Percentiles rank a stretch among this genome's conserved stretches.
Evolutionary conservation across 1,139 yeast species (phyloP).

Genomic region (Yamadazyma blattariae): DNA sequence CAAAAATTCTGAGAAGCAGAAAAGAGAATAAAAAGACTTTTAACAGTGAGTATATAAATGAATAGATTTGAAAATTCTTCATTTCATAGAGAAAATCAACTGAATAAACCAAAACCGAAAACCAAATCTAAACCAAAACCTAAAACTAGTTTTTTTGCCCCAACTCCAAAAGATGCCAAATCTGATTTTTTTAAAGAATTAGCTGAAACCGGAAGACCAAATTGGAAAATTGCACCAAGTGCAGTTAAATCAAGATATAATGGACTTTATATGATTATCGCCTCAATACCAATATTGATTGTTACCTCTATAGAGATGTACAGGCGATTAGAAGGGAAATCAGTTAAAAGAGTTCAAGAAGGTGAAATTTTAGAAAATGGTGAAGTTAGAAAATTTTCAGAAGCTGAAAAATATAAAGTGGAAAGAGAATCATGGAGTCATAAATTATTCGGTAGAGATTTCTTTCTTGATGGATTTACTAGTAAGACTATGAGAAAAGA

Average conservation of each 20-base stretch:
- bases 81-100: conserved; percentile 26
- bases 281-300: conserved; percentile 37
- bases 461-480: conserved; percentile 46
- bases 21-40: too few relatives aligned
- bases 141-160: background rate
- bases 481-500: conserved; percentile 34
- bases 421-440: conserved; percentile 39
- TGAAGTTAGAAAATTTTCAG: conserved; percentile 34
- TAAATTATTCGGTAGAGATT: conserved; percentile 41
- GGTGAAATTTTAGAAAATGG: conserved; percentile 39
- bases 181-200: conserved; percentile 35
- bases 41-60: conserved; percentile 3
- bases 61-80: conserved; percentile 22
- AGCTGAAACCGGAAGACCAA: conserved; percentile 39
- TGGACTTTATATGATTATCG: conserved; percentile 38
- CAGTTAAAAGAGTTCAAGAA: conserved; percentile 40
- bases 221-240: conserved; percentile 47
- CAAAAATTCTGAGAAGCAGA: too few relatives aligned
- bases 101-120: background rate
- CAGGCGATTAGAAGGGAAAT: conserved; percentile 39
- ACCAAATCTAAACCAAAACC: conserved; percentile 12
- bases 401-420: conserved; percentile 39
- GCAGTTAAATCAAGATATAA: conserved; percentile 37
- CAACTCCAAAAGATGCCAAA: background rate
- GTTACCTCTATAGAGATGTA: conserved; percentile 37